These are phyloP conservation scores for Fusarium continuum DNA, from an alignment of 2,329 filamentous ascomycete genomes.

Conservation along the genomic window DNA sequence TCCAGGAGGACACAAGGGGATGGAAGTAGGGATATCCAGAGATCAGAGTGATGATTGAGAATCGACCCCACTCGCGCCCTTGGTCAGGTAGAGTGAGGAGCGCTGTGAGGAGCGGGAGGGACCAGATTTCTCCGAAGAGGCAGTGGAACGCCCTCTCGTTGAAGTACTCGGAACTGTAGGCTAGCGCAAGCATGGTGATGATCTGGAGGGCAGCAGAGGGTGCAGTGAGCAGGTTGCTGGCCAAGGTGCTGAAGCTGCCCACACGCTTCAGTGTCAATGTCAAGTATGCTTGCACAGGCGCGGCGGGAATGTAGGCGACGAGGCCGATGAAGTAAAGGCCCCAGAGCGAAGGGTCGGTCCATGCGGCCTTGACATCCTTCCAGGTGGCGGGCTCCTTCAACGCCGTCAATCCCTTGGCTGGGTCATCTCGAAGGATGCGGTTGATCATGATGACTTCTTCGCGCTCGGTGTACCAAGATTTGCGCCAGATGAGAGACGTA, in stretches of 20 bases:
- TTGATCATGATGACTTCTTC: slow-evolving; percentile 78
- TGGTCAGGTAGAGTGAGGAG: slow-evolving; percentile 59
- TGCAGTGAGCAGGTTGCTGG: slow-evolving; percentile 71
- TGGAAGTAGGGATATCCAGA: slow-evolving; percentile 68
- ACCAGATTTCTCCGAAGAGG: slow-evolving; percentile 62
- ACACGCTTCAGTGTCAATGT: slow-evolving; percentile 65
- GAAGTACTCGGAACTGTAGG: slow-evolving; percentile 64
- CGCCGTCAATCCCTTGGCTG: slow-evolving; percentile 60
- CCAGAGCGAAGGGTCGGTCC: slow-evolving; percentile 59
- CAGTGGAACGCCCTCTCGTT: slow-evolving; percentile 64
- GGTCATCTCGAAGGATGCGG: slow-evolving; percentile 62
- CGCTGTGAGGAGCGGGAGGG: slow-evolving; percentile 60
- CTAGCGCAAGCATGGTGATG: slow-evolving; percentile 62
- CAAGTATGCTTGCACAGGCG: slow-evolving; percentile 59
- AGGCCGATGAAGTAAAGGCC: slow-evolving; percentile 61
- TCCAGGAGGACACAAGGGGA: slow-evolving; percentile 62
- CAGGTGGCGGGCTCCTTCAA: slow-evolving; percentile 55
- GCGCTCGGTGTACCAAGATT: slow-evolving; percentile 71
- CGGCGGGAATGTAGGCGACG: slow-evolving; percentile 59
- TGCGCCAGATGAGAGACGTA: slow-evolving; percentile 66
- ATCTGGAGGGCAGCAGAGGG: slow-evolving; percentile 66
- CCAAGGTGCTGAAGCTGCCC: slow-evolving; percentile 64
- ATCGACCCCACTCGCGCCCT: slow-evolving; percentile 62
- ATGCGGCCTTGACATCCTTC: slow-evolving; percentile 55
- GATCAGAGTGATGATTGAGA: slow-evolving; percentile 60